Base-by-base conservation (phyloP, 1,284 basidiomycete genomes). In the Pseudozyma sp. region DNA sequence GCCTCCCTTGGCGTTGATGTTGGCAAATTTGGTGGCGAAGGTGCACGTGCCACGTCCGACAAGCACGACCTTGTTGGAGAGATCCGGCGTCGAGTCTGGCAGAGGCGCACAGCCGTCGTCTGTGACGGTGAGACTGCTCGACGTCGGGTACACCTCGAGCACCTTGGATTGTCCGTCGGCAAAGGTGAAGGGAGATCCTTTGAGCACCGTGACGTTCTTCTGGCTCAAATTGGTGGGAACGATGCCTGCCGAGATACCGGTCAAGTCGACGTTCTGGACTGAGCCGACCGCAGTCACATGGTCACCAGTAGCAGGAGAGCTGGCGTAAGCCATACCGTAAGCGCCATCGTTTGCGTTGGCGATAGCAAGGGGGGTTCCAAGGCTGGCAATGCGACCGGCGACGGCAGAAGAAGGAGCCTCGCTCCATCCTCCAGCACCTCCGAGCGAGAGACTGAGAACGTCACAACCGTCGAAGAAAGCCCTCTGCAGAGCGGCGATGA, bases 391-490 rank as follows among this genome's bases (percentile, higher is more conserved):
- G 14, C 62, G 61, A 10, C 53, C 58, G 14, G 67, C 72, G 30
- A 79, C 71, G 37, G 66, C 60, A 33, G 75, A 58, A 17, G 60
- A 62, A 11, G 75, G 50, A 30, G 66, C 57, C 39, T 71, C 58
- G 51, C 53, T 53, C 68, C 68, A 77, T 4, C 78, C 78, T 52
- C 68, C 63, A 14, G 72, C 57, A 19, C 88, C 88, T 39, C 90
- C 90, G 16, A 92, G 83, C 13, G 89, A 90, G 58, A 91, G 85
- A 5, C 89, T 89, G 65, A 91, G 84, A 55, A 91, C 87, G 78
- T 91, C 88, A 49, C 69, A 71, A 37, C 80, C 80, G 52, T 81
- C 80, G 39, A 72, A 77, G 57, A 63, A 80, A 14, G 77, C 80
- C 24, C 67, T 58, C 73, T 86, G 62, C n/a, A 57, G 48, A 45